Percentiles rank a stretch among this genome's conserved stretches.
Evolutionary conservation across 192 early-diverging fungal genomes (phyloP).

Genomic region (Coemansia asiatica): DNA sequence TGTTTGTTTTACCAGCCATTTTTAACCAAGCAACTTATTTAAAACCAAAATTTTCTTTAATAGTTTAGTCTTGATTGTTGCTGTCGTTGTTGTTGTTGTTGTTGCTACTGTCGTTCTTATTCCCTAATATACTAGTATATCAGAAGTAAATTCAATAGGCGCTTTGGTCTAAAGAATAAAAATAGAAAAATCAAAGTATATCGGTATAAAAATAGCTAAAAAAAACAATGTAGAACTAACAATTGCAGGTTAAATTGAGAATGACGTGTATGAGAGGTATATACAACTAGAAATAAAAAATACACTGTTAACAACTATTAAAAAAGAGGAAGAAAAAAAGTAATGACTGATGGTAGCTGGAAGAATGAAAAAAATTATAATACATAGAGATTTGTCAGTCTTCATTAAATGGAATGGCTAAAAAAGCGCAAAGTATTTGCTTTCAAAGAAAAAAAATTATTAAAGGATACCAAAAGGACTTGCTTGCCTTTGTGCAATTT

Average conservation of each 20-base stretch:
- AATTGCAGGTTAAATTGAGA: neutral
- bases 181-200: neutral
- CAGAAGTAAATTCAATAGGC: neutral
- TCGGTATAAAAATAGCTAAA: neutral
- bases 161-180: neutral
- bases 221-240: neutral
- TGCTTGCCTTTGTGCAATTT: too few species aligned
- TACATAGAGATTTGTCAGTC: neutral
- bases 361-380: too few species aligned
- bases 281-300: constrained; percentile 1
- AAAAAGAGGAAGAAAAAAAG: neutral
- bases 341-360: too few species aligned
- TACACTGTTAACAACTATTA: neutral
- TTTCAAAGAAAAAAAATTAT: too few species aligned
- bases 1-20: constrained; percentile 14
- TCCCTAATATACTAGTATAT: neutral
- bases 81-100: neutral
- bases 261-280: neutral
- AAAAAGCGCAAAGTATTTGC: too few species aligned
- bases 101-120: neutral
- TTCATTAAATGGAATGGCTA: neutral
- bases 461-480: too few species aligned
- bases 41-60: neutral
- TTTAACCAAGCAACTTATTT: neutral
- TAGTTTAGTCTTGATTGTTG: neutral